Evolutionary conservation across 2,329 filamentous ascomycete species (phyloP).

Genomic region (Fusarium chaquense): DNA sequence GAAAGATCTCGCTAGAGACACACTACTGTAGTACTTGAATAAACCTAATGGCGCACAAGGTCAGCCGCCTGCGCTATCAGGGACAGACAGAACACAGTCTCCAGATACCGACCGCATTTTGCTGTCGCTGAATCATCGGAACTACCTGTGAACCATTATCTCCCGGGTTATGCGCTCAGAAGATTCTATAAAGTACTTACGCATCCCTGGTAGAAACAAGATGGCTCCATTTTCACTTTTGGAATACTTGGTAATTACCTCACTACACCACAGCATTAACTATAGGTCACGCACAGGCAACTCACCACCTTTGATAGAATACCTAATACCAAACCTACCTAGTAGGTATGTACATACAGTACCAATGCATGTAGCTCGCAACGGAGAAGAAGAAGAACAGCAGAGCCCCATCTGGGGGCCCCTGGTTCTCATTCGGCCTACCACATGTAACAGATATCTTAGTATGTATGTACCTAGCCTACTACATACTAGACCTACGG

Average conservation of each 20-base stretch:
- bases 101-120: not conserved
- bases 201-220: not conserved
- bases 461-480: not conserved
- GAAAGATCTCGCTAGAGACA: slow-evolving; percentile 25
- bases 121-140: not conserved
- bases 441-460: slow-evolving; percentile 41
- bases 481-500: not conserved
- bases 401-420: slow-evolving; percentile 45
- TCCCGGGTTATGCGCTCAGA: not conserved
- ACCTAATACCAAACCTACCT: not conserved
- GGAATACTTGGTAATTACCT: not conserved
- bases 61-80: slow-evolving; percentile 26
- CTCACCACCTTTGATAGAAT: not conserved
- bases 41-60: slow-evolving; percentile 19
- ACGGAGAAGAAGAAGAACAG: slow-evolving; percentile 37
- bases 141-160: not conserved
- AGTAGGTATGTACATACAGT: not conserved
- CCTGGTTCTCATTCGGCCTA: slow-evolving; percentile 40
- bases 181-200: not conserved
- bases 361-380: not conserved
- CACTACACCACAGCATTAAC: not conserved
- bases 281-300: not conserved
- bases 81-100: slow-evolving; percentile 2
- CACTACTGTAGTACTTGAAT: slow-evolving; percentile 9
- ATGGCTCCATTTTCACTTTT: not conserved